Conservation (phyloP, 1,284 basidiomycete genomes). For the Earliella scabrosa region DNA sequence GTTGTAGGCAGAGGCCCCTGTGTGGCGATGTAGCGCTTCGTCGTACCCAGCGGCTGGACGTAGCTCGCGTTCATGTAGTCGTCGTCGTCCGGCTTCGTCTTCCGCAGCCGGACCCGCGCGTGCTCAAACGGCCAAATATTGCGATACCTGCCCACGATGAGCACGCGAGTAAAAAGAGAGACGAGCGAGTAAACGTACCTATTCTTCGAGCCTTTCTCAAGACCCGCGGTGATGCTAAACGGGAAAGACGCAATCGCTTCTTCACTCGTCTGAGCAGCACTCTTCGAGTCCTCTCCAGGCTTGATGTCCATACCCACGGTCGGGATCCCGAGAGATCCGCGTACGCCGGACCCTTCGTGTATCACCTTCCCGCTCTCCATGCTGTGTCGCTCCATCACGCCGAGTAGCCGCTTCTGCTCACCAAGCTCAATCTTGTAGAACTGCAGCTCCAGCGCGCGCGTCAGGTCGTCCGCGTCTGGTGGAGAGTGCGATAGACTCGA, state of each 20-base stretch:
- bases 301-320: constrained; percentile 3
- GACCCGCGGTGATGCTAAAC: constrained; percentile 94
- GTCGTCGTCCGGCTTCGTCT: constrained; percentile 55
- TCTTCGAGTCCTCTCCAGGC: constrained; percentile 11
- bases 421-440: constrained; percentile 91
- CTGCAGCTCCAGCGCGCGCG: constrained; percentile 85
- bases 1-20: constrained; percentile 94
- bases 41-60: constrained; percentile 84
- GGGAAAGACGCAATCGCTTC: constrained; percentile 55
- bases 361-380: constrained; percentile 46
- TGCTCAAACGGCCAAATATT: constrained; percentile 99
- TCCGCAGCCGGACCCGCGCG: constrained; percentile 77
- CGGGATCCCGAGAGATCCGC: constrained; percentile 11
- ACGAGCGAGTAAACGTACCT: constrained; percentile 51
- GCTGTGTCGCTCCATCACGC: constrained; percentile 91
- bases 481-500: constrained; percentile 34
- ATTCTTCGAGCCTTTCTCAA: constrained; percentile 96
- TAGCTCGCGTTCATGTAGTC: constrained; percentile 96
- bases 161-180: not conserved
- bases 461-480: constrained; percentile 42
- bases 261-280: constrained; percentile 9
- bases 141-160: constrained; percentile 62
- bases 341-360: constrained; percentile 17
- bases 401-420: constrained; percentile 89
- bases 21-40: constrained; percentile 89